A percentile compares a stretch with the other conserved stretches of the same genome.
These are phyloP conservation scores for Arabidopsis arenosa DNA, from an alignment of 345 rosid genomes.

Conservation along the genomic window DNA sequence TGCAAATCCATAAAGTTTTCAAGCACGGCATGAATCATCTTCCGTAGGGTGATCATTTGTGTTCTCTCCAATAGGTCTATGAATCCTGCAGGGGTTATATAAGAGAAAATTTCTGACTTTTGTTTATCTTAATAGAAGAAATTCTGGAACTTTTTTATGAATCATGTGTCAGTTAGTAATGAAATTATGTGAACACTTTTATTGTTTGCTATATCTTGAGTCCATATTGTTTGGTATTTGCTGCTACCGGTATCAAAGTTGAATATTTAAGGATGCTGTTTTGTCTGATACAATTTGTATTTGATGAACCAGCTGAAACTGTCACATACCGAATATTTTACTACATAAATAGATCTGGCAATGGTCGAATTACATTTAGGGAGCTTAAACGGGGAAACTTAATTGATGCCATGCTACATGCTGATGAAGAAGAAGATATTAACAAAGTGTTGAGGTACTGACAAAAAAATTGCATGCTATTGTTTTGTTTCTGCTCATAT, in stretches of 20 bases:
- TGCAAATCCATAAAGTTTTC: not conserved
- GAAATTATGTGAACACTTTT: not conserved
- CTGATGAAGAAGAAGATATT: conserved; percentile 98
- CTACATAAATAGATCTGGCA: conserved; percentile 88
- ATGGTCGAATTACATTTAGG: conserved; percentile 84
- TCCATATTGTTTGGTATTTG: not conserved
- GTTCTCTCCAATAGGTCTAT: not conserved
- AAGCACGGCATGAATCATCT: not conserved
- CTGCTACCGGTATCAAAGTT: not conserved
- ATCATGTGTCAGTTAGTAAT: conserved; percentile 1
- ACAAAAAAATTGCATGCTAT: not conserved
- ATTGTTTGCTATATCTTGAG: not conserved
- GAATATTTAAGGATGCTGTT: conserved; percentile 3
- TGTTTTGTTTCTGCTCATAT: conserved; percentile 22
- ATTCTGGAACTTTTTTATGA: too few species aligned
- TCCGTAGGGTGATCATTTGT: not conserved
- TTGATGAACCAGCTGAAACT: conserved; percentile 83
- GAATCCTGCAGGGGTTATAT: not conserved
- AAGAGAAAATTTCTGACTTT: too few species aligned
- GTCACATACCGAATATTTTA: conserved; percentile 93
- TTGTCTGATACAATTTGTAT: conserved; percentile 31
- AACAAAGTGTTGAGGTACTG: conserved; percentile 93
- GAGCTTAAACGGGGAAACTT: conserved; percentile 92
- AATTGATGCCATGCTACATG: conserved; percentile 88
- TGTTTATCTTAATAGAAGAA: too few species aligned